phyloP scores from a whole-genome alignment of 805 yeast genomes.

The Candida adriatica region DNA sequence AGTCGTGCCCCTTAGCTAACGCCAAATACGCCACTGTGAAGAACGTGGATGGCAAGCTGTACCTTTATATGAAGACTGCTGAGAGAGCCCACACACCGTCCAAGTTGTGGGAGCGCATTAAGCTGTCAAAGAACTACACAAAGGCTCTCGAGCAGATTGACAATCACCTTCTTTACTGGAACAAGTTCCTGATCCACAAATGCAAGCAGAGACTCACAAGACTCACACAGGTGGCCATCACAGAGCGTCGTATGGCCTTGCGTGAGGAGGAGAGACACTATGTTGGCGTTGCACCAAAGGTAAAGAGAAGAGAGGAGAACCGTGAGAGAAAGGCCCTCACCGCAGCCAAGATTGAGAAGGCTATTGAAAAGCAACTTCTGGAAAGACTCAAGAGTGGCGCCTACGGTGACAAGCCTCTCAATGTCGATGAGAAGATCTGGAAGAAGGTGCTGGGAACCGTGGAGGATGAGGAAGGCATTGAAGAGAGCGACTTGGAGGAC shows the following conservation, averaged over 20 bases:
- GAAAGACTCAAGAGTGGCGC: conserved; percentile 97
- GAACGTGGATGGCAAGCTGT: conserved; percentile 69
- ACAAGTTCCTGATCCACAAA: conserved; percentile 80
- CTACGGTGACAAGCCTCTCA: conserved; percentile 95
- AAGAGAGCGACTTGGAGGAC: conserved; percentile 40
- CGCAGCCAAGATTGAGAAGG: conserved; percentile 94
- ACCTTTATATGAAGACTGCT: conserved; percentile 91
- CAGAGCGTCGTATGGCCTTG: conserved; percentile 88
- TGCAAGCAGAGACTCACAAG: conserved; percentile 95
- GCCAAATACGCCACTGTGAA: conserved; percentile 86
- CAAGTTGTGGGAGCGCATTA: conserved; percentile 91
- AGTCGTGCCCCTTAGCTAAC: conserved; percentile 94
- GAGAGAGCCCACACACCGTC: conserved; percentile 96
- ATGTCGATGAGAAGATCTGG: conserved; percentile 96
- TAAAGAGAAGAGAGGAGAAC: conserved; percentile 87
- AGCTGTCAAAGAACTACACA: conserved; percentile 80
- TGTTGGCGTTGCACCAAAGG: conserved; percentile 90
- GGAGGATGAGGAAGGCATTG: conserved; percentile 57
- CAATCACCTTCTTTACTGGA: conserved; percentile 86
- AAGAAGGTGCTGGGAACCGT: conserved; percentile 83
- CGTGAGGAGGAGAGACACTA: conserved; percentile 89
- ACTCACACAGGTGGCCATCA: conserved; percentile 89
- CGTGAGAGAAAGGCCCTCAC: conserved; percentile 95
- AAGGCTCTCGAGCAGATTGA: conserved; percentile 88
- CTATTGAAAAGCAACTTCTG: conserved; percentile 90